Evolutionary conservation across 2,329 filamentous ascomycete genomes (phyloP), one percentile per base, ranked within the genome.

Genomic region (Xylariaceae sp.): DNA sequence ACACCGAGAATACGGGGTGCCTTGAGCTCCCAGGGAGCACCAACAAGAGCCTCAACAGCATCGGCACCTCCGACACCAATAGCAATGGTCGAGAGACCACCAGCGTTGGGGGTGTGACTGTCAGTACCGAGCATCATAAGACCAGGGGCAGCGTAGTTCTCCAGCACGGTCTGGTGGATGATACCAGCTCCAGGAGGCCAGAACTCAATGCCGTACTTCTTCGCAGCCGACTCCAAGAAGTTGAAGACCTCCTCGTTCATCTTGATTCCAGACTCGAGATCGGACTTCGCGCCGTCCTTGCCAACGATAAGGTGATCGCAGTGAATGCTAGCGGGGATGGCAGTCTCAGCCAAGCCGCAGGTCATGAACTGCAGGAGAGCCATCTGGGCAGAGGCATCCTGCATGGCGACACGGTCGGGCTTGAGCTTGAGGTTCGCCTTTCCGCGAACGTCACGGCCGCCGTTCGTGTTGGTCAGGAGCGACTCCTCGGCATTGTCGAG

Each of bases 241-340:
- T 96, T 91, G 73, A 97, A 99, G 0, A 99, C 92, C 80, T 99
- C 94, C 74, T 92, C 92, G 76, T 99, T 99, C 51, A 89, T 88
- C 75, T 88, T 82, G 63, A 99, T 95, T 48, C 92, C 94, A 37
- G 88, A 85, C 34, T 88, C 84, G 63, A 99, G 77, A 77, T 99
- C 94, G 23, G 86, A 83, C 69, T 93, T 88, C 41, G 93, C 94
- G 60, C 94, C 94, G 72, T 87, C 89, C 76, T 95, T 88, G 58
- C 93, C 94, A 35, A 97, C 93, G 77, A 99, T 97, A 86, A 99
- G 88, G 75, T 99, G 94, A 78, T 99, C 94, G 77, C 94, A 99
- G 79, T 99, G 94, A 68, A 97, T 97, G 74, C 92, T 97, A 53
- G 94, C 93, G 9, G 94, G 94, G 53, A 99, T 93, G 8, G 92